Conservation (phyloP, 495 filamentous ascomycete species). For the Apiosordaria backusii region DNA sequence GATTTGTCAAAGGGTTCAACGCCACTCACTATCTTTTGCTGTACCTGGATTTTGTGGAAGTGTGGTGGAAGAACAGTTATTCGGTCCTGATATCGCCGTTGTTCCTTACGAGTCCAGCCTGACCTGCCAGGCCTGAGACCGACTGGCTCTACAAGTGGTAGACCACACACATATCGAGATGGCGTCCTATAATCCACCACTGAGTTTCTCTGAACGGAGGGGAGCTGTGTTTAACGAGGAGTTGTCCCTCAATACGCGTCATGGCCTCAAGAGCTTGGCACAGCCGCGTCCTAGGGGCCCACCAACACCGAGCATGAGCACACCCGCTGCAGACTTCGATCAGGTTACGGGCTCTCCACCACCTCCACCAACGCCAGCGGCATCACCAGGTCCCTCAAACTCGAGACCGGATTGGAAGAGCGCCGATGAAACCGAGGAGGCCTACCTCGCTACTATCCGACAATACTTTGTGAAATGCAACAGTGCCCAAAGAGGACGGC, state of each 20-base stretch:
- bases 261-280: slow-evolving; percentile 39
- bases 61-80: neutral
- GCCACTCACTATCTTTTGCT: neutral
- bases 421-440: slow-evolving; percentile 50
- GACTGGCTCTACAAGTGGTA: neutral
- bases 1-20: neutral
- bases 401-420: slow-evolving; percentile 51
- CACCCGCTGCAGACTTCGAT: slow-evolving; percentile 54
- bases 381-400: slow-evolving; percentile 53
- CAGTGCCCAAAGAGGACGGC: slow-evolving; percentile 51
- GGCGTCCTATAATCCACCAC: slow-evolving; percentile 37
- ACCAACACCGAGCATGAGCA: slow-evolving; percentile 56
- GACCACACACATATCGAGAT: slow-evolving; percentile 23
- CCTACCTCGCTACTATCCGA: slow-evolving; percentile 47
- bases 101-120: neutral
- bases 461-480: slow-evolving; percentile 50
- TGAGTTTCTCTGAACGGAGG: slow-evolving; percentile 45
- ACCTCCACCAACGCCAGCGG: slow-evolving; percentile 54
- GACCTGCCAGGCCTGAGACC: neutral
- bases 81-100: neutral
- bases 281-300: slow-evolving; percentile 48
- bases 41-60: neutral
- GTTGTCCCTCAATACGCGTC: slow-evolving; percentile 42
- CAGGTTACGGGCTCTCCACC: slow-evolving; percentile 53
- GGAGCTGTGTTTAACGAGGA: slow-evolving; percentile 44